phyloP scores from a whole-genome alignment of 2,329 filamentous ascomycete species.

The Ambrosiella beaveri region DNA sequence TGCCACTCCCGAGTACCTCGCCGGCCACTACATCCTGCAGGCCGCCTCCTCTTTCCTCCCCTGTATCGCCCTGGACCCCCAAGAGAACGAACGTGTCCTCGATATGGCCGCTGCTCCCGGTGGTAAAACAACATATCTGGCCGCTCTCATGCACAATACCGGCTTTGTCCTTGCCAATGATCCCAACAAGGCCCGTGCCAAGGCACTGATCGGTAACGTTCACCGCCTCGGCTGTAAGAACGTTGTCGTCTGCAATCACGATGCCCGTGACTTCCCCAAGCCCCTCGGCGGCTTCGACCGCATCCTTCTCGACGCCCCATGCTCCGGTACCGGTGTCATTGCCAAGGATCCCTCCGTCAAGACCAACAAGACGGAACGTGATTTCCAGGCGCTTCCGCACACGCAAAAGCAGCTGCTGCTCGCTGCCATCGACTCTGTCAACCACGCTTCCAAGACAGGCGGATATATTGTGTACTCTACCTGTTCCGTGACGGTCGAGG shows the following conservation, averaged over 20 bases:
- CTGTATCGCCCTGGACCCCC: slow-evolving; percentile 90
- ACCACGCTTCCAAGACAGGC: slow-evolving; percentile 79
- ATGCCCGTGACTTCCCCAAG: slow-evolving; percentile 82
- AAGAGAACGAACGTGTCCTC: slow-evolving; percentile 79
- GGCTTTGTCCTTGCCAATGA: slow-evolving; percentile 94
- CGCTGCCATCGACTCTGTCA: slow-evolving; percentile 84
- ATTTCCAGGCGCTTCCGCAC: slow-evolving; percentile 87
- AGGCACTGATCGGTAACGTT: slow-evolving; percentile 95
- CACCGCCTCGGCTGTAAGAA: slow-evolving; percentile 89
- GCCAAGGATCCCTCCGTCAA: slow-evolving; percentile 93
- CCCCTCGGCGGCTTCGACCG: slow-evolving; percentile 93
- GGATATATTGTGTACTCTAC: slow-evolving; percentile 96
- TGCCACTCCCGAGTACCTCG: slow-evolving; percentile 92
- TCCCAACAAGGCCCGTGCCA: slow-evolving; percentile 79
- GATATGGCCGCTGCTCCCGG: slow-evolving; percentile 92
- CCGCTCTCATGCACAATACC: slow-evolving; percentile 93
- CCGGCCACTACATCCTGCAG: slow-evolving; percentile 94
- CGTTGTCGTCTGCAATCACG: slow-evolving; percentile 87
- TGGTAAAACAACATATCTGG: slow-evolving; percentile 90
- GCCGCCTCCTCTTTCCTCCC: slow-evolving; percentile 92
- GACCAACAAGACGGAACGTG: slow-evolving; percentile 91
- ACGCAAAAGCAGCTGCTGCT: slow-evolving; percentile 88
- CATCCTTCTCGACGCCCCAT: slow-evolving; percentile 84
- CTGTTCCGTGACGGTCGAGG: slow-evolving; percentile 84
- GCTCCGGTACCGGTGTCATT: slow-evolving; percentile 93